Base-by-base conservation (phyloP, 2,329 filamentous ascomycete genomes). In the Gaeumannomyces tritici region DNA sequence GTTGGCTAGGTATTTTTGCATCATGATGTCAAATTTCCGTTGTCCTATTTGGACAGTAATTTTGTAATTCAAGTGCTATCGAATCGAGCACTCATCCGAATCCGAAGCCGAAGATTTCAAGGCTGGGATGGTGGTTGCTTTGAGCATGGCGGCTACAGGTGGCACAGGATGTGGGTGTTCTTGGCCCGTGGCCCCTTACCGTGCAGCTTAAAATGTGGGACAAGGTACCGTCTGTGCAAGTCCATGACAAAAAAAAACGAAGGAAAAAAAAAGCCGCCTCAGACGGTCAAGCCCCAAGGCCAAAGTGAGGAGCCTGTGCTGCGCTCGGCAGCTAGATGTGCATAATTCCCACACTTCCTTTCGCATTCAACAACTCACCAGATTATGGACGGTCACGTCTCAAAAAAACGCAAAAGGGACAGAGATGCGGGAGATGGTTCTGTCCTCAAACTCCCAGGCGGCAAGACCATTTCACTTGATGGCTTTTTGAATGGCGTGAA, bases 401-500 rank as follows among this genome's bases (percentile, higher is more conserved):
- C 68, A 1, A 69, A 65, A 62, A 70, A 70, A 33, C 64, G 67
- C 27, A 69, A 67, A 72, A 18, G 79, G 78, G 66, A 77, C 72
- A 60, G 28, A 29, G 26, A 56, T 28, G 65, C 72, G 73, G 21
- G 78, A 76, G 65, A 64, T 65, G 60, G 69, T 65, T 61, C 78
- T 59, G 69, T 77, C 6, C 66, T 83, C 62, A 79, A 72, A 28
- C 75, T 83, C 12, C 59, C 59, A 42, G 79, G 80, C 18, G 73
- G 77, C 31, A 83, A 80, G 62, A 69, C 72, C 15, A 79, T 84
- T 28, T 81, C 78, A 0, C 67, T 84, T 0, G 76, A 78, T 28
- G 80, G 78, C 8, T 84, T 83, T 64, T 72, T 84, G 15, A 61
- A 61, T 31, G 42, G 42, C 12, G 59, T 60, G 15, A 47, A 60